Percentiles rank a stretch among this genome's conserved stretches.
Conservation (phyloP, 306 rosid genomes). For the Prunus campanulata region DNA sequence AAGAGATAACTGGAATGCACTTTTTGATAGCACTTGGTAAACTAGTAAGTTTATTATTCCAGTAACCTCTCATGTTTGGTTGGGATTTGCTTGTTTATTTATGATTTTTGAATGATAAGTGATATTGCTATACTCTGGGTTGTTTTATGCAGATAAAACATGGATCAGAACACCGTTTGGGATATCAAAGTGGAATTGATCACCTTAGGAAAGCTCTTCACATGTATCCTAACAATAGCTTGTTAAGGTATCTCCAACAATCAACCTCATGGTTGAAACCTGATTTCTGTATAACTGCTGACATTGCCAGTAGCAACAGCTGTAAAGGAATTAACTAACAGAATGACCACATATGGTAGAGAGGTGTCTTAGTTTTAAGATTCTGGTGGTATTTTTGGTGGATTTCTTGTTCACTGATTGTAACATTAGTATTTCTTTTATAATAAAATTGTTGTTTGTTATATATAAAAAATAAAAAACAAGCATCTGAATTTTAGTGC, state of each 20-base stretch:
- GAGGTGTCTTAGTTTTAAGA: too few species aligned
- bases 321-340: not conserved
- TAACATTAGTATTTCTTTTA: too few species aligned
- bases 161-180: constrained; percentile 51
- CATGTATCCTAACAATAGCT: constrained; percentile 71
- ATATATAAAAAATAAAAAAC: too few species aligned
- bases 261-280: not conserved
- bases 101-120: not conserved
- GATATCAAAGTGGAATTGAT: constrained; percentile 60
- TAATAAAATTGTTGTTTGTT: too few species aligned
- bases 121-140: constrained; percentile 12
- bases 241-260: constrained; percentile 58
- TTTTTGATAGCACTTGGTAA: constrained; percentile 75
- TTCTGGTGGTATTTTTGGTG: too few species aligned
- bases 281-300: constrained; percentile 9
- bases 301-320: not conserved
- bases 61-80: constrained; percentile 14
- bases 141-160: constrained; percentile 52
- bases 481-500: not conserved
- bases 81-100: constrained; percentile 1
- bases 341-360: not conserved
- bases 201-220: constrained; percentile 79
- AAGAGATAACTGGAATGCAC: constrained; percentile 76
- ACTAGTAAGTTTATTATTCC: constrained; percentile 50
- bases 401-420: too few species aligned